Evolutionary conservation across 2,329 filamentous ascomycete species (phyloP).

Genomic region (Leptographium galeiforme): DNA sequence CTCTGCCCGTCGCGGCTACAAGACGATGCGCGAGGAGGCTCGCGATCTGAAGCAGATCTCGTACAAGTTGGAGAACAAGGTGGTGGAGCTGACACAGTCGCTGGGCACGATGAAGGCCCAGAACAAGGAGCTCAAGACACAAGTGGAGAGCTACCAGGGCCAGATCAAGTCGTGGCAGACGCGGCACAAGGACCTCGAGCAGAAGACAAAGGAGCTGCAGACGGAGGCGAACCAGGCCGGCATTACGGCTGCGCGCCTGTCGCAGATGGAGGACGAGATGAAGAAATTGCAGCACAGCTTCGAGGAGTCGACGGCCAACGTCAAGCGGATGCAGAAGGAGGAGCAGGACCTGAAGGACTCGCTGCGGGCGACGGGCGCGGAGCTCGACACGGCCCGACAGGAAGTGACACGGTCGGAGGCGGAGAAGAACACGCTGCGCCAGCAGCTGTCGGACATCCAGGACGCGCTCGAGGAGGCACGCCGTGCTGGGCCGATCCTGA

Average conservation of each 20-base stretch:
- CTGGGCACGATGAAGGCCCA: slow-evolving; percentile 84
- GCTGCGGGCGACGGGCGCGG: slow-evolving; percentile 62
- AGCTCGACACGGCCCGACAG: slow-evolving; percentile 68
- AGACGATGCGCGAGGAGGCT: slow-evolving; percentile 83
- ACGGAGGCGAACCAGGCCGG: slow-evolving; percentile 95
- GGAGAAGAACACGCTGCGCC: slow-evolving; percentile 73
- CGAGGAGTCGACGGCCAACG: slow-evolving; percentile 78
- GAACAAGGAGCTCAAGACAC: slow-evolving; percentile 77
- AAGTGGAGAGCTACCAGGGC: slow-evolving; percentile 90
- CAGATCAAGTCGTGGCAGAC: slow-evolving; percentile 96
- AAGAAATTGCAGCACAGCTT: slow-evolving; percentile 77
- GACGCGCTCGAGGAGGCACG: slow-evolving; percentile 85
- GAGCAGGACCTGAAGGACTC: slow-evolving; percentile 76
- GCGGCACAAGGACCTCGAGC: slow-evolving; percentile 79
- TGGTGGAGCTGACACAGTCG: slow-evolving; percentile 91
- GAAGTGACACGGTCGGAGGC: slow-evolving; percentile 64
- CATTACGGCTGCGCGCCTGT: slow-evolving; percentile 80
- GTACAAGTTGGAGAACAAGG: slow-evolving; percentile 99
- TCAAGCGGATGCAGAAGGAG: slow-evolving; percentile 90
- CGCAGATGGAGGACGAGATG: slow-evolving; percentile 93
- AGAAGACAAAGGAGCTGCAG: slow-evolving; percentile 84
- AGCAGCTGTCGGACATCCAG: slow-evolving; percentile 80
- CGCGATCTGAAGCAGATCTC: slow-evolving; percentile 98
- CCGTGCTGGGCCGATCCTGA: slow-evolving; percentile 54
- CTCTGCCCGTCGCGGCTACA: slow-evolving; percentile 70